Conservation (phyloP, 139 green algal species). For the Auxenochlorella protothecoides region DNA sequence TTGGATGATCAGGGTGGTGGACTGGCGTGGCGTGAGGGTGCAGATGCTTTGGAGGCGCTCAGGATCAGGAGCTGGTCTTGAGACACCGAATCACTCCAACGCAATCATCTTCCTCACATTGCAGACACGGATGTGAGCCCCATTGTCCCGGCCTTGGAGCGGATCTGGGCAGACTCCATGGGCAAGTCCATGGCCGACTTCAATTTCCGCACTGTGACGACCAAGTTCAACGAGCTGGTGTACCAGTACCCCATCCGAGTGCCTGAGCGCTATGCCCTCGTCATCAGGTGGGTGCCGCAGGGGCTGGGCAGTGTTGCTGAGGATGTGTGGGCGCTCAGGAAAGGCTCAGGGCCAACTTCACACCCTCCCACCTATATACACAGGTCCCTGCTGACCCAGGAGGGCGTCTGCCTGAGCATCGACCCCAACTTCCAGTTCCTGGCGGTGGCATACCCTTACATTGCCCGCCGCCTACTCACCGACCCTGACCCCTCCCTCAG, state of each 20-base stretch:
- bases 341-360: neutral
- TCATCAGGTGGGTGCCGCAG: slow-evolving; percentile 66
- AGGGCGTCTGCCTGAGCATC: slow-evolving; percentile 98
- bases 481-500: slow-evolving; percentile 89
- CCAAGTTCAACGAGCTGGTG: slow-evolving; percentile 97
- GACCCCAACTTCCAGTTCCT: slow-evolving; percentile 95
- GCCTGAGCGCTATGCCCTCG: slow-evolving; percentile 92
- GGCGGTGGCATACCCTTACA: slow-evolving; percentile 74
- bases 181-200: slow-evolving; percentile 79
- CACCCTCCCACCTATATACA: neutral
- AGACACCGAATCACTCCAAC: too few species aligned
- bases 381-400: slow-evolving; percentile 51
- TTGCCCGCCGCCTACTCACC: slow-evolving; percentile 74
- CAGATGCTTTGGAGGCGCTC: too few species aligned
- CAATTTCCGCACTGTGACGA: slow-evolving; percentile 97
- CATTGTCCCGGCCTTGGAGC: slow-evolving; percentile 89
- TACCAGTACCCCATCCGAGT: slow-evolving; percentile 99
- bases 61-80: too few species aligned
- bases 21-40: too few species aligned
- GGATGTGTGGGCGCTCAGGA: neutral
- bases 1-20: too few species aligned
- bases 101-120: neutral
- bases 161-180: slow-evolving; percentile 90
- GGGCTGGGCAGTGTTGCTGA: neutral
- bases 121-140: slow-evolving; percentile 82